Conservation (phyloP, 2,329 filamentous ascomycete genomes). For the Cadophora luteo-olivacea region DNA sequence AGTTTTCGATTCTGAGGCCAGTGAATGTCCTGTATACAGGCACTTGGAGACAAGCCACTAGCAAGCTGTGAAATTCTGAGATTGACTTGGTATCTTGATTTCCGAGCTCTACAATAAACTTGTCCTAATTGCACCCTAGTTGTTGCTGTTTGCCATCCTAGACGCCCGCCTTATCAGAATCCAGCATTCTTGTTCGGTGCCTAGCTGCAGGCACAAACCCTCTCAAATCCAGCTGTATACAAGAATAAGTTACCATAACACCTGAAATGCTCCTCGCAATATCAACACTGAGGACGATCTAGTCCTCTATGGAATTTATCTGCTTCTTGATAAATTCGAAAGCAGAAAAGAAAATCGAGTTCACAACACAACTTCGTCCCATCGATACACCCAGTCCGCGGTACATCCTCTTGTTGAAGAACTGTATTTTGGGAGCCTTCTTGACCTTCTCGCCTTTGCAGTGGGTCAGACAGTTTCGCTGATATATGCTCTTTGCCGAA, state of each 20-base stretch:
- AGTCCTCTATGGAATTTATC: conserved; percentile 45
- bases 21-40: too few species aligned
- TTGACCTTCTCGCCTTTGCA: conserved; percentile 68
- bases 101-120: not conserved
- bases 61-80: not conserved
- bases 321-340: conserved; percentile 84
- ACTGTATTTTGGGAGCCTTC: conserved; percentile 74
- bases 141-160: conserved; percentile 4
- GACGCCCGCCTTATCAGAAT: not conserved
- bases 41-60: not conserved
- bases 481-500: conserved; percentile 85
- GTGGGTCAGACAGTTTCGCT: conserved; percentile 78
- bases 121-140: not conserved
- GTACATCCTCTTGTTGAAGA: conserved; percentile 81
- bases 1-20: too few species aligned
- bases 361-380: conserved; percentile 80
- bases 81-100: conserved; percentile 6
- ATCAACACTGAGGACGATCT: conserved; percentile 2
- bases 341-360: conserved; percentile 88
- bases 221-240: conserved; percentile 15
- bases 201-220: conserved; percentile 2
- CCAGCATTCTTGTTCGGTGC: not conserved
- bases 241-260: conserved; percentile 14
- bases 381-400: conserved; percentile 84
- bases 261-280: conserved; percentile 15